A percentile compares a stretch with the other conserved stretches of the same genome.
phyloP scores from a whole-genome alignment of 2,329 filamentous ascomycete species.

The Canariomyces notabilis region DNA sequence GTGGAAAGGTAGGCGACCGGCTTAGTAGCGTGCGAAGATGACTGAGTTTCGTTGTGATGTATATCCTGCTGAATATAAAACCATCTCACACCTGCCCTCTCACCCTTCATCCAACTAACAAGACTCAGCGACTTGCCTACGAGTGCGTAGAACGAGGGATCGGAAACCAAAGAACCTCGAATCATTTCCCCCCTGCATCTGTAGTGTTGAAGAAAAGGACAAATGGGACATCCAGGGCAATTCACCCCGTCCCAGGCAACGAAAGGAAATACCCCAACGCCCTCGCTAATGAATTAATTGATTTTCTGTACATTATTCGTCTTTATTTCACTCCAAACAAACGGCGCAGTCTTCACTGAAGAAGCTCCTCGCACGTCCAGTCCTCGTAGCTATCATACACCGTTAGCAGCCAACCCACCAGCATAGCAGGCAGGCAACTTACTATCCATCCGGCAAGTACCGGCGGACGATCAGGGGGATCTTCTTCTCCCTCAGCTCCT shows the following conservation, averaged over 20 bases:
- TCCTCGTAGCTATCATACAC: constrained; percentile 73
- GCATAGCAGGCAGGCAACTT: constrained; percentile 36
- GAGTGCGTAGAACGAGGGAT: too few relatives aligned
- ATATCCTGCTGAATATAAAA: not conserved
- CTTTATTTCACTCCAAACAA: constrained; percentile 1
- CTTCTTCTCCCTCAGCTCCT: constrained; percentile 97
- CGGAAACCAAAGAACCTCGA: not conserved
- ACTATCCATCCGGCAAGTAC: constrained; percentile 96
- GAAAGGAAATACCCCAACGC: constrained; percentile 25
- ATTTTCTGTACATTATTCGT: constrained; percentile 11
- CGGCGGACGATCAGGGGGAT: constrained; percentile 91
- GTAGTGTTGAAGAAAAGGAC: too few relatives aligned
- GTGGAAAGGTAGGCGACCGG: too few relatives aligned
- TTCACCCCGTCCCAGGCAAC: not conserved
- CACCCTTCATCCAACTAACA: too few relatives aligned
- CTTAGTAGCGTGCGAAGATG: not conserved
- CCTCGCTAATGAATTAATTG: constrained; percentile 30
- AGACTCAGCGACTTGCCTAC: too few relatives aligned
- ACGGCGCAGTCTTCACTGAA: constrained; percentile 44
- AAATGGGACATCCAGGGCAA: not conserved
- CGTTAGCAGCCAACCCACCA: not conserved
- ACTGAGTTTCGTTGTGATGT: not conserved
- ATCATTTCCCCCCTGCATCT: too few relatives aligned
- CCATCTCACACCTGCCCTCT: too few relatives aligned
- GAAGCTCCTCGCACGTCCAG: constrained; percentile 95